Percentiles rank a stretch among this genome's conserved stretches.
These are phyloP conservation scores for Paramecium bursaria DNA, from an alignment of 73 alveolate species.

Conservation along the genomic window DNA sequence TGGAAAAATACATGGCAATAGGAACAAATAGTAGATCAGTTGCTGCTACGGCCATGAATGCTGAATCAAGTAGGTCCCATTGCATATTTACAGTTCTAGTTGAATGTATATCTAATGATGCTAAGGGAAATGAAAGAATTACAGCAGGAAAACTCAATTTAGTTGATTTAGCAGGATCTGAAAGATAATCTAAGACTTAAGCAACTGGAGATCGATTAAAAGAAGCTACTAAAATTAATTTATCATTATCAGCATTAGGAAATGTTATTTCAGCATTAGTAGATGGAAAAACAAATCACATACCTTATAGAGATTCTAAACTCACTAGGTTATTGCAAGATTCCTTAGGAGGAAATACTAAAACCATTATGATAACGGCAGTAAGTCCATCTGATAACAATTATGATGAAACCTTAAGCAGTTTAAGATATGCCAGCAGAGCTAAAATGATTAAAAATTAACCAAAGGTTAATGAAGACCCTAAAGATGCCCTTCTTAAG, in stretches of 20 bases:
- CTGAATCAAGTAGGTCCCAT: constrained; percentile 93
- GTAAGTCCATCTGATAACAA: constrained; percentile 95
- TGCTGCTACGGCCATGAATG: constrained; percentile 96
- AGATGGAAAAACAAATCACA: constrained; percentile 90
- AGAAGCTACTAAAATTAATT: constrained; percentile 97
- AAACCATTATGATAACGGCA: constrained; percentile 98
- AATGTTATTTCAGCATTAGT: constrained; percentile 95
- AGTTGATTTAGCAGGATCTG: constrained; percentile 99
- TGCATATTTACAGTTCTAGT: constrained; percentile 93
- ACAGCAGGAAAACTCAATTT: constrained; percentile 90
- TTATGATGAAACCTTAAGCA: constrained; percentile 96
- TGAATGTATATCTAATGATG: constrained; percentile 89
- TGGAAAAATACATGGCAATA: constrained; percentile 84
- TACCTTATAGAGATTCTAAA: constrained; percentile 98
- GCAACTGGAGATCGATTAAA: constrained; percentile 93
- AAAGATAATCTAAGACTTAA: constrained; percentile 91
- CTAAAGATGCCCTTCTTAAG: constrained; percentile 97
- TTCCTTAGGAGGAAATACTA: constrained; percentile 99
- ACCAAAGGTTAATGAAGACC: constrained; percentile 98
- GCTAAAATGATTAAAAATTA: constrained; percentile 96
- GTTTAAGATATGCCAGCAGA: constrained; percentile 97
- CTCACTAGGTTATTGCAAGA: constrained; percentile 95
- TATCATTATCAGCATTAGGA: constrained; percentile 93
- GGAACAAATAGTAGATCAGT: constrained; percentile 91
- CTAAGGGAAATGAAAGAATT: constrained; percentile 80